Evolutionary conservation across 2,329 filamentous ascomycete genomes (phyloP), one percentile per base, ranked within the genome.

Genomic region (Truncatella angustata): DNA sequence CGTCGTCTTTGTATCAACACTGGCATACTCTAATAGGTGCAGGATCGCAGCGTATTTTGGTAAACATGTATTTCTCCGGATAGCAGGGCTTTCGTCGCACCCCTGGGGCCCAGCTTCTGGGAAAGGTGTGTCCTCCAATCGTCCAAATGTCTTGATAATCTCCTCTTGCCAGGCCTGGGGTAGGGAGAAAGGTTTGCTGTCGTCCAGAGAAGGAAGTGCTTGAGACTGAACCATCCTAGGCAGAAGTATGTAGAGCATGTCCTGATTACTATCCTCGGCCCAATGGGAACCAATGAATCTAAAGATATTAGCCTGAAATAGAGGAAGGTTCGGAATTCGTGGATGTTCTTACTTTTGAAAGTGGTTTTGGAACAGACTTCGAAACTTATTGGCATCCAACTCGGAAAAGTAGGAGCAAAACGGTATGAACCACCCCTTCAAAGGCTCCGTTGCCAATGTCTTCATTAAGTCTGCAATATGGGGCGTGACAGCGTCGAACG

Each of bases 341-440:
- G n/a, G 23, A 34, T 73, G 67, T 71, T 90, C 81, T 67, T 71
- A 90, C 81, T 83, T 90, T 67, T 95, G 90, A 60, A 97, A 91
- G 52, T 89, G 85, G 34, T 84, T 86, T 6, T 92, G 76, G 28
- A 96, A 79, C n/a, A 97, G 75, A 57, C 84, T 86, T 50, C 85
- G 81, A 64, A 97, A 99, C 35, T 89, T 81, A 49, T 86, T 81
- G 2, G 79, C 66, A 42, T 91, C 86, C 32, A 95, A 75, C 50
- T 90, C 81, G 0, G 90, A 86, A 59, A 94, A 86, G 49, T 90
- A 86, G 12, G 87, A 86, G 69, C 91, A 97, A 68, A 97, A 96
- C 0, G 85, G 80, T 39, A 97, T 79, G 66, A 96, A 97, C 74
- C 86, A 87, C 48, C 71, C 71, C 62, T 86, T 82, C 61, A 92